Evolutionary conservation across 345 rosid species (phyloP), one percentile per base, ranked within the genome.

Genomic region (Salix koriyanagi): DNA sequence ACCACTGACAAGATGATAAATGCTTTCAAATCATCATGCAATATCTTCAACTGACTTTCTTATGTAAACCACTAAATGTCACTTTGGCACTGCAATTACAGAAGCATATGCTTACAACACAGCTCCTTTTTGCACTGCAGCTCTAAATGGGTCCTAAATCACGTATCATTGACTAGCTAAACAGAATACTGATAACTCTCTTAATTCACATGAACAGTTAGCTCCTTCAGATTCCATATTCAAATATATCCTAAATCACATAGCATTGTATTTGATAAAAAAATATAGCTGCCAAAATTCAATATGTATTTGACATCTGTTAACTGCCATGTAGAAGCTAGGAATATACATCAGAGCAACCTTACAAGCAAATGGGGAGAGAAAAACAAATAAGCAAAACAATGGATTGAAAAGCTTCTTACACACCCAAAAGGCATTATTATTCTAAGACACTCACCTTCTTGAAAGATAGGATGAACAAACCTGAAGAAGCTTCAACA

Each of bases 271-370:
- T 18, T 28, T 26, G n/a, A 69, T 36, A 18, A 23, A 62, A 23
- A 58, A 13, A 60, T 30, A 46, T 56, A 2, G 71, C 76, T 25
- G 71, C 42, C 61, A 66, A 76, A 70, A 76, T 56, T 76, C 44
- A 83, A 65, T 26, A 76, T 12, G 60, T 41, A 30, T 44, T 74
- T 1, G 65, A 67, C 76, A 75, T 78, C 76, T 69, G 67, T 73
- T 62, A 82, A 87, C 89, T 86, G 91, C 79, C 88, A 86, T 76
- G 72, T 71, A 65, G 77, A 77, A 82, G 75, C 88, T 88, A 62
- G 77, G 74, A 81, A 82, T 37, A 62, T 52, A 70, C 37, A 75
- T 79, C 80, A 80, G 78, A 66, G 54, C 62, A 71, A n/a, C 36
- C 69, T 5, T 4, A 58, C 30, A 62, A 64, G 52, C 21, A 74